Evolutionary conservation across 805 yeast species (phyloP), one percentile per base, ranked within the genome.

Genomic region (Candida loeiensis): DNA sequence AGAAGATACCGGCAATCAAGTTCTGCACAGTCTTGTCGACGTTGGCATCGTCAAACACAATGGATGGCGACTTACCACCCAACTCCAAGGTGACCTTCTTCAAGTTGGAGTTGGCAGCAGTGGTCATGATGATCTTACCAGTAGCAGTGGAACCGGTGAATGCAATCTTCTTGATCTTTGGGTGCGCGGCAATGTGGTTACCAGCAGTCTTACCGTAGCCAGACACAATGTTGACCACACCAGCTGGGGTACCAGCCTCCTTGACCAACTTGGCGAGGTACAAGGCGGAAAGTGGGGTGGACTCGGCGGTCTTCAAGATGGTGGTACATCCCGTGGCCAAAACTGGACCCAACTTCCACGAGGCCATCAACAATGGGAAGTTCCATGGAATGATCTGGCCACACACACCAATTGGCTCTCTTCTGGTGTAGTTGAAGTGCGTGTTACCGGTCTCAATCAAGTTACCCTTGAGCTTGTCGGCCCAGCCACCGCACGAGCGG

Each of bases 361-460:
- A 73, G 72, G 88, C 84, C 93, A 90, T 89, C 61, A 87, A 75
- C 53, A 90, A 67, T 47, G 97, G 97, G 79, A 88, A 90, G 71
- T 90, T 90, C 97, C 97, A 90, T 53, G 97, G 96, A 51, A 90
- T 89, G 58, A 90, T 85, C 65, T 87, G 95, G 44, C 95, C 97
- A 63, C 95, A 87, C 34, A 90, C 96, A 61, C 96, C 97, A 55
- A 86, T 71, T 44, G 97, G 96, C 66, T 89, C 95, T 64, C 84
- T 83, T 63, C 80, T 79, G 49, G 91, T 82, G 68, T 82, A 87
- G 46, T 78, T 77, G 61, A 89, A 79, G 64, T 85, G 86, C 36
- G 79, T 68, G 43, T 66, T 61, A 46, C 90, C 91, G 36, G 95
- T 81, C 61, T 86, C 86, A 43, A 86, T 75, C 43, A 81, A 64